These are phyloP conservation scores for Clitopilus passeckerianus DNA, from an alignment of 768 basidiomycete genomes.

Conservation along the genomic window DNA sequence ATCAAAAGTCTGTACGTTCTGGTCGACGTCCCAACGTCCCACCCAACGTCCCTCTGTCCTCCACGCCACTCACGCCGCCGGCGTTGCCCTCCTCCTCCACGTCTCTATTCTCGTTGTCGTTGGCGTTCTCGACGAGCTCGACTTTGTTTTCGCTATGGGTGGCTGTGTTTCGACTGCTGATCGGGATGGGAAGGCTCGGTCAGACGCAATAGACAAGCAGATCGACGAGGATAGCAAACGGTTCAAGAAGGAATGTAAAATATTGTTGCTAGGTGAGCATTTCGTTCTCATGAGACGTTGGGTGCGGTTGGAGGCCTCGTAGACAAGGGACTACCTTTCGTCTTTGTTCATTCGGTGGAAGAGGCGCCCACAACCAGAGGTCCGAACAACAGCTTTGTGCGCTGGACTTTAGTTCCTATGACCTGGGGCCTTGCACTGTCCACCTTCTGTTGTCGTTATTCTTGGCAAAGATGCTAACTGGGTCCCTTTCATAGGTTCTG, in stretches of 20 bases:
- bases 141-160: constrained; percentile 41
- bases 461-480: neutral
- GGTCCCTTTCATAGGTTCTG: constrained; percentile 72
- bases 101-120: neutral
- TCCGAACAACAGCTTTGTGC: too few relatives aligned
- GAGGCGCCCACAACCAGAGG: neutral
- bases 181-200: constrained; percentile 54
- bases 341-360: neutral
- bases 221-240: constrained; percentile 83
- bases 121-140: neutral
- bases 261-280: constrained; percentile 78
- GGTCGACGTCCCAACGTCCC: neutral
- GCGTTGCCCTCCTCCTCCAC: neutral
- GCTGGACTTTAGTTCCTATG: neutral
- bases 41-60: neutral
- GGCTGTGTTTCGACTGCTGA: constrained; percentile 61
- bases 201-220: constrained; percentile 74
- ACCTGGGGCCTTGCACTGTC: too few relatives aligned
- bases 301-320: neutral
- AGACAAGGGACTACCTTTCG: neutral
- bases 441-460: neutral
- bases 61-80: neutral
- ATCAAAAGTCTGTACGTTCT: neutral
- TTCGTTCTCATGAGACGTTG: neutral
- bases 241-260: constrained; percentile 89